Evolutionary conservation across 495 filamentous ascomycete species (phyloP).

Genomic region (Coniosporium apollinis): DNA sequence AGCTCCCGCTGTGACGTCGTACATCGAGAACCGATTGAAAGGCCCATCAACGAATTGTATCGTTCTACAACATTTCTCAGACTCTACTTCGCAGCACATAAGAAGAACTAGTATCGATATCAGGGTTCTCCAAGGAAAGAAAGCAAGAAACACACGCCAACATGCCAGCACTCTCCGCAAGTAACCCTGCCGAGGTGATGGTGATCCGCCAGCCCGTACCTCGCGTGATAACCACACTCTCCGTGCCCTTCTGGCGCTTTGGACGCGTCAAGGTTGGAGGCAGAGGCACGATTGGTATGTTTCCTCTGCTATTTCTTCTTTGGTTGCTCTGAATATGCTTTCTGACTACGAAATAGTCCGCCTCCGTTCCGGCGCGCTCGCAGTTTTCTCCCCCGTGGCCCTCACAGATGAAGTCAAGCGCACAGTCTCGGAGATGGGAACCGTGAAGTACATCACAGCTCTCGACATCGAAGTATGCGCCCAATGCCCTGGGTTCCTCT

Average conservation of each 20-base stretch:
- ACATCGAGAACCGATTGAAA: too few relatives aligned
- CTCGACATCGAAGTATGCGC: constrained; percentile 50
- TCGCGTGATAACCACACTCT: constrained; percentile 56
- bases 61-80: too few relatives aligned
- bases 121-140: too few relatives aligned
- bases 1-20: too few relatives aligned
- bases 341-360: constrained; percentile 40
- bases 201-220: constrained; percentile 72
- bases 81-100: too few relatives aligned
- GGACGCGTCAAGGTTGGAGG: constrained; percentile 70
- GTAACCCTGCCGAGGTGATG: constrained; percentile 66
- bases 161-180: too few relatives aligned
- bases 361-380: constrained; percentile 56
- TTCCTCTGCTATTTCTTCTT: neutral
- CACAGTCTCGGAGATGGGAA: constrained; percentile 48
- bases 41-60: too few relatives aligned
- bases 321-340: neutral
- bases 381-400: constrained; percentile 80
- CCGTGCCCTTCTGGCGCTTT: constrained; percentile 70
- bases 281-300: constrained; percentile 66
- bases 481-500: too few relatives aligned
- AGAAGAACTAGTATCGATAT: too few relatives aligned
- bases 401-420: constrained; percentile 62
- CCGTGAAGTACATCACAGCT: constrained; percentile 70
- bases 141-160: too few relatives aligned